Base-by-base conservation (phyloP, 2,329 filamentous ascomycete genomes). In the Xylaria sp. region DNA sequence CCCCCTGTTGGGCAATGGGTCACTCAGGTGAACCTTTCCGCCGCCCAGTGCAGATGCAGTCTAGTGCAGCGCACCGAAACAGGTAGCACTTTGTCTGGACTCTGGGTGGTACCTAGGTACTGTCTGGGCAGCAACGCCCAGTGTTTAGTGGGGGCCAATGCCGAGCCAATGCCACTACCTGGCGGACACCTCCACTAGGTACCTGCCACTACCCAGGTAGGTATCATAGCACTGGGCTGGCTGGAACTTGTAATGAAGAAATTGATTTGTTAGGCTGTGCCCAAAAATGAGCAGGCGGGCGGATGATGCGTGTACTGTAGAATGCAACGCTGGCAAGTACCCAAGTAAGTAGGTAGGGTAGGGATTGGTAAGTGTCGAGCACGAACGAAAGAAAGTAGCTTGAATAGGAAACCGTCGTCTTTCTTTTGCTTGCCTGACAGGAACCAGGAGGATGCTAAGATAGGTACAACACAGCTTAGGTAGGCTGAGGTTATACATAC, bases 1-100 rank as follows among this genome's bases (percentile, higher is more conserved):
- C 68, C 23, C 68, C 68, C 68, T 69, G 68, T 67, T 48, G 21
- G 18, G 13, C 35, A 59, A 48, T 61, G 62, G 63, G 44, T 50
- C 59, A 27, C 47, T n/a, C n/a, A n/a, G n/a, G n/a, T 60, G 59
- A 60, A 21, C 23, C 44, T 60, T 59, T 48, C 53, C 47, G 53
- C 37, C 9, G 48, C 27, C 16, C 18, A 40, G 53, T 35, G 37
- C 66, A 4, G 18, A 66, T 50, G 59, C 40, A 32, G 63, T 6
- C 18, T 66, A 63, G 66, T 60, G 66, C 29, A 27, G 37, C 8
- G 10, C 25, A 16, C 18, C 57, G 23, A 69, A 65, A 61, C 27
- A 32, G 66, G 66, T 51, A 64, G 55, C 44, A 68, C 42, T 68
- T 60, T 61, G 50, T 53, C 63, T 59, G 62, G 59, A 27, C 25